phyloP scores from a whole-genome alignment of 768 basidiomycete species.

The Cantharellus anzutake region DNA sequence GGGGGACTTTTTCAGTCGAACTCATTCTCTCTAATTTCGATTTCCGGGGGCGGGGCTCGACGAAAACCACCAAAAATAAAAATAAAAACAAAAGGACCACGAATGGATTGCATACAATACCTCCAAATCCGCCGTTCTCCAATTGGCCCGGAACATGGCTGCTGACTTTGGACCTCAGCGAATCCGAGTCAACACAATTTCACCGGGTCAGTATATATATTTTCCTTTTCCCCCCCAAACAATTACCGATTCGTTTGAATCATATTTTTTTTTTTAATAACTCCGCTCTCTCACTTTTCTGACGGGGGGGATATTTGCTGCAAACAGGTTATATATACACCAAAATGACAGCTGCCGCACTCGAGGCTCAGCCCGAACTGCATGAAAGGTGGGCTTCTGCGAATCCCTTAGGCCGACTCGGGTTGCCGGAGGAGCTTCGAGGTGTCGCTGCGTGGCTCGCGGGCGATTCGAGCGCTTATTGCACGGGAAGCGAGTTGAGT shows the following conservation, averaged over 20 bases:
- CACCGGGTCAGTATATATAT: slow-evolving; percentile 24
- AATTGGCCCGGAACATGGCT: slow-evolving; percentile 69
- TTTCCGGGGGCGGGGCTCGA: neutral
- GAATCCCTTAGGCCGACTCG: slow-evolving; percentile 55
- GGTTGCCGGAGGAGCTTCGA: slow-evolving; percentile 50
- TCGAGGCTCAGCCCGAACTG: slow-evolving; percentile 44
- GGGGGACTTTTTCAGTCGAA: slow-evolving; percentile 7
- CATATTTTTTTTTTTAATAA: neutral
- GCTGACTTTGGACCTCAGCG: slow-evolving; percentile 48
- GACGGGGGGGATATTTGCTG: too few relatives aligned
- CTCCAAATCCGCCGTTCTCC: slow-evolving; percentile 59
- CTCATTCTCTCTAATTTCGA: neutral
- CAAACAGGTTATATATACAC: slow-evolving; percentile 42
- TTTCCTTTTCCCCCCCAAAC: too few relatives aligned
- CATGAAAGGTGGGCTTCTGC: slow-evolving; percentile 44
- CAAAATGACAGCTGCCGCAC: slow-evolving; percentile 58
- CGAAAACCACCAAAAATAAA: neutral
- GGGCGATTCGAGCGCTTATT: slow-evolving; percentile 56
- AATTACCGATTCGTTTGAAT: too few relatives aligned
- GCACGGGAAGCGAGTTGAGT: slow-evolving; percentile 79
- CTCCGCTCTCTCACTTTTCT: neutral
- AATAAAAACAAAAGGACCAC: slow-evolving; percentile 30
- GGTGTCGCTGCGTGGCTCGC: slow-evolving; percentile 57
- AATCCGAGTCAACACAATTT: slow-evolving; percentile 59
- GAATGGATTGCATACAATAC: slow-evolving; percentile 62